phyloP scores from a whole-genome alignment of 352 stramenopile genomes.

The Phytophthora parvispora region DNA sequence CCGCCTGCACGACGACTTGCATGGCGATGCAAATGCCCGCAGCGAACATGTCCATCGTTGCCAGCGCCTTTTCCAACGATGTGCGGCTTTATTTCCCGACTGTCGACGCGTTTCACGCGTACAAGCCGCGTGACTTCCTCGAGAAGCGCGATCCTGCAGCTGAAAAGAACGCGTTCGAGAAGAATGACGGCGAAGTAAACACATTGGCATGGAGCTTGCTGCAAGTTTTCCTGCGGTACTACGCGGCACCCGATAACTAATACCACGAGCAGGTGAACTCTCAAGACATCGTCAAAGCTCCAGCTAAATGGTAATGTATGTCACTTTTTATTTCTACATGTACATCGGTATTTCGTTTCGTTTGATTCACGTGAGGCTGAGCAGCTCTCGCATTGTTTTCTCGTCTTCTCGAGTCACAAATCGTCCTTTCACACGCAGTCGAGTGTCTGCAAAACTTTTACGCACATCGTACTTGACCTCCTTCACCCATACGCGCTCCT shows the following conservation, averaged over 20 bases:
- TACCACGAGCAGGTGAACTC: conserved; percentile 5
- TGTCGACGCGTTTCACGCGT: conserved; percentile 46
- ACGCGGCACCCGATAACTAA: conserved; percentile 28
- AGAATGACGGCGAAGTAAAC: conserved; percentile 40
- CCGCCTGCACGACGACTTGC: conserved; percentile 63
- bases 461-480: conserved; percentile 97
- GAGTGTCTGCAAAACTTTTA: conserved; percentile 98
- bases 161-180: conserved; percentile 27
- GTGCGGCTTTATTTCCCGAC: conserved; percentile 49
- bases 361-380: conserved; percentile 65
- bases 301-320: conserved; percentile 24
- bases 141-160: conserved; percentile 19
- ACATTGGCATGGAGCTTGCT: conserved; percentile 43
- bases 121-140: conserved; percentile 43
- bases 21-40: conserved; percentile 59
- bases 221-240: conserved; percentile 39
- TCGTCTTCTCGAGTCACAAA: conserved; percentile 98
- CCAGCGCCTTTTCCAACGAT: conserved; percentile 63
- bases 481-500: conserved; percentile 94
- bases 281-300: too few relatives aligned
- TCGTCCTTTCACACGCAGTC: conserved; percentile 95
- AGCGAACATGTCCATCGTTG: conserved; percentile 51
- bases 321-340: conserved; percentile 21
- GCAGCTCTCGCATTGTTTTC: conserved; percentile 72
- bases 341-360: background rate